Evolutionary conservation across 257 asterid species (phyloP).

Genomic region (Voacanga thouarsii): DNA sequence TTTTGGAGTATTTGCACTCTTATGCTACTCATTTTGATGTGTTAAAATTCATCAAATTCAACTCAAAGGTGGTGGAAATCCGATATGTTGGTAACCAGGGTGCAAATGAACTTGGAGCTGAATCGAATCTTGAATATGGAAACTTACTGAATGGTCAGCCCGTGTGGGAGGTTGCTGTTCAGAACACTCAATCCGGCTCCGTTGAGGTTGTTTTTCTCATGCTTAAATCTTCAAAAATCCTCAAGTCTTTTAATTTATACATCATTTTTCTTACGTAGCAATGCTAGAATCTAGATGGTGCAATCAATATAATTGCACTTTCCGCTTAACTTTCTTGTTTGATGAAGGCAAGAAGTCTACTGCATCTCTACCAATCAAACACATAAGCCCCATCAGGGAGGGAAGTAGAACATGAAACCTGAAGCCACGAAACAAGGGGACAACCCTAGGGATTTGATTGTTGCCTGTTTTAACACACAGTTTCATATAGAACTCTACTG

Average conservation of each 20-base stretch:
- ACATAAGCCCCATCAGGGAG: too few species aligned
- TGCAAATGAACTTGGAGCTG: background rate
- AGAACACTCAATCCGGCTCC: constrained; percentile 40
- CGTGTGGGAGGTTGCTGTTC: constrained; percentile 81
- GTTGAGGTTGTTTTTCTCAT: constrained; percentile 41
- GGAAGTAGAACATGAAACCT: too few species aligned
- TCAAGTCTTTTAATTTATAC: background rate
- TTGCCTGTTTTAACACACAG: too few species aligned
- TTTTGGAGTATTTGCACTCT: constrained; percentile 64
- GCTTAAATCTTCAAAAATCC: background rate
- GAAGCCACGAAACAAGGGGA: too few species aligned
- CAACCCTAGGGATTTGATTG: too few species aligned
- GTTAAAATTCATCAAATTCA: constrained; percentile 56
- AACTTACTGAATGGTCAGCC: constrained; percentile 56
- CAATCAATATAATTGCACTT: background rate
- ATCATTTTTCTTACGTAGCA: background rate
- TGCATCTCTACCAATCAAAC: too few species aligned
- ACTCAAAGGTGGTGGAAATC: constrained; percentile 76
- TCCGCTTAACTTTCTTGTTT: too few species aligned
- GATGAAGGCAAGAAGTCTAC: too few species aligned
- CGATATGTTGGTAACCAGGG: constrained; percentile 48
- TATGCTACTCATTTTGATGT: constrained; percentile 66
- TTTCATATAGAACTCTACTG: too few species aligned
- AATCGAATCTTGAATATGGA: constrained; percentile 31
- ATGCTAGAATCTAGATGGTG: background rate